phyloP scores from a whole-genome alignment of 1,284 basidiomycete genomes.

The Malassezia cuniculi region DNA sequence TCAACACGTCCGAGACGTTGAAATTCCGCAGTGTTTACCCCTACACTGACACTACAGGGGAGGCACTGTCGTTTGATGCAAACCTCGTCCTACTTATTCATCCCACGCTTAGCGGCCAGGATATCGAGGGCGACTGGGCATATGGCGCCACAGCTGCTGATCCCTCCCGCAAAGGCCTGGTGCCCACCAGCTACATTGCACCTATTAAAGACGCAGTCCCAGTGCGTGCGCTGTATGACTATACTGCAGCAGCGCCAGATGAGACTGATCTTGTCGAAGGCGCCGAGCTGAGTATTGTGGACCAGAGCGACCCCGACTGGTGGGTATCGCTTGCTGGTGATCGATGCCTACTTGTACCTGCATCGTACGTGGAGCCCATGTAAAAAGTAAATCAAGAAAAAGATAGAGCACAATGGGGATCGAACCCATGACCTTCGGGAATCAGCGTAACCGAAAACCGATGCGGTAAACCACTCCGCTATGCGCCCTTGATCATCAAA shows the following conservation, averaged over 20 bases:
- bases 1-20: conserved; percentile 47
- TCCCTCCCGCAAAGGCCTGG: conserved; percentile 61
- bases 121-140: conserved; percentile 60
- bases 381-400: background rate
- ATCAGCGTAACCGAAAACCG: conserved; percentile 15
- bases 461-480: conserved; percentile 21
- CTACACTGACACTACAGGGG: conserved; percentile 69
- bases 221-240: conserved; percentile 39
- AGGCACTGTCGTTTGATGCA: conserved; percentile 73
- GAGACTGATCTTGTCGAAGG: conserved; percentile 34
- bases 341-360: conserved; percentile 36
- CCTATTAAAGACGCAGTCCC: conserved; percentile 20
- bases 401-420: conserved; percentile 17
- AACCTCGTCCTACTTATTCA: conserved; percentile 67
- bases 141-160: conserved; percentile 62
- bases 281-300: conserved; percentile 34
- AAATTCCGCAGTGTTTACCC: conserved; percentile 55
- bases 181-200: conserved; percentile 66
- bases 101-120: conserved; percentile 61
- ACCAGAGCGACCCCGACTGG: conserved; percentile 39
- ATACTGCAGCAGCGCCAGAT: conserved; percentile 31
- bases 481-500: conserved; percentile 14
- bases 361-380: conserved; percentile 37
- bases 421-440: conserved; percentile 21
- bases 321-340: conserved; percentile 34